These are phyloP conservation scores for Hirsutella minnesotensis DNA, from an alignment of 2,329 filamentous ascomycete species.

Conservation along the genomic window DNA sequence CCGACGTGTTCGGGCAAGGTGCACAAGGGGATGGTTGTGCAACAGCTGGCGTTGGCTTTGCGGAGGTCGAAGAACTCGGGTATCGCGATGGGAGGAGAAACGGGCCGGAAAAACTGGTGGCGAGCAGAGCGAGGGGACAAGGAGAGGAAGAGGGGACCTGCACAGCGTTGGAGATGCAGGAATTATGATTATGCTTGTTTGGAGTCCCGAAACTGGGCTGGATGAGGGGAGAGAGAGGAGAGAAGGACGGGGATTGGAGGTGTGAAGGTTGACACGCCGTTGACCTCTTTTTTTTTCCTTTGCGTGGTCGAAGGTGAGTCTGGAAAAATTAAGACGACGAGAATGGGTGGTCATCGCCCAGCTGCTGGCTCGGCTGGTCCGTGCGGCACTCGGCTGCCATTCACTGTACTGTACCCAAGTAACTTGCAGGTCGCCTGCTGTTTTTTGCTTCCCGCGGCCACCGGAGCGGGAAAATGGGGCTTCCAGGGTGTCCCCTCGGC, in stretches of 20 bases:
- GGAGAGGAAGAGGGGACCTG: too few relatives aligned
- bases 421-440: background rate
- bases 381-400: background rate
- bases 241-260: conserved; percentile 2
- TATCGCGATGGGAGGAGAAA: conserved; percentile 1
- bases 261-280: conserved; percentile 3
- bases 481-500: too few relatives aligned
- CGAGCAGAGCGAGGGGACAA: too few relatives aligned
- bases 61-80: background rate
- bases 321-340: conserved; percentile 5
- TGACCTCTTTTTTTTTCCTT: conserved; percentile 2
- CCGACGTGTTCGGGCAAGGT: background rate
- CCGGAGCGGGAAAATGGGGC: too few relatives aligned
- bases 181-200: background rate
- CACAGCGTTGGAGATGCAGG: too few relatives aligned
- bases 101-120: too few relatives aligned
- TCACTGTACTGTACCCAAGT: background rate
- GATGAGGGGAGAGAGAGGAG: conserved; percentile 5
- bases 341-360: conserved; percentile 9
- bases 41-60: background rate
- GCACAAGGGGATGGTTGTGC: background rate
- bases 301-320: conserved; percentile 4
- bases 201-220: conserved; percentile 2
- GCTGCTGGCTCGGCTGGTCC: conserved; percentile 8
- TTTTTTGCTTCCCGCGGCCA: too few relatives aligned